phyloP scores from a whole-genome alignment of 2,329 filamentous ascomycete genomes.

The Ceratocystis ficicola region DNA sequence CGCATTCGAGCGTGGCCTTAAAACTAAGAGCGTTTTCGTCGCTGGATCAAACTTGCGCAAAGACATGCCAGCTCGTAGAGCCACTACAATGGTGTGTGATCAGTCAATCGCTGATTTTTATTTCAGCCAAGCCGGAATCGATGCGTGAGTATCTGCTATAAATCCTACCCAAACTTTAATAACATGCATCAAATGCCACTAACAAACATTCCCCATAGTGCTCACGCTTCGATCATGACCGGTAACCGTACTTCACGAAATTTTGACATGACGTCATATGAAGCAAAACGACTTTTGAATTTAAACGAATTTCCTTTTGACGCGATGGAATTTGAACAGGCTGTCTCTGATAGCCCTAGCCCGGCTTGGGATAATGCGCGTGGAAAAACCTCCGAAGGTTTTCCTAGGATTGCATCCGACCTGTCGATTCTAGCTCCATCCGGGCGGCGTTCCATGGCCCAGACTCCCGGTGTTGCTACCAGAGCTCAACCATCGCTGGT shows the following conservation, averaged over 20 bases:
- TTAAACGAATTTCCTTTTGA: conserved; percentile 29
- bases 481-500: conserved; percentile 26
- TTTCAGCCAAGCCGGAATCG: conserved; percentile 19
- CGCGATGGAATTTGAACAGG: conserved; percentile 28
- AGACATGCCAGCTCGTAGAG: conserved; percentile 8
- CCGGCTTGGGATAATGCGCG: conserved; percentile 25
- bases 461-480: conserved; percentile 41
- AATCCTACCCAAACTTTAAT: not conserved
- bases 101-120: conserved; percentile 18
- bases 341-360: conserved; percentile 31
- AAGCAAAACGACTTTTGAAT: conserved; percentile 35
- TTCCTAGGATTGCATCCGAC: conserved; percentile 37
- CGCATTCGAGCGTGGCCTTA: not conserved
- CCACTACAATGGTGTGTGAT: conserved; percentile 14
- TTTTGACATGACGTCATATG: conserved; percentile 36
- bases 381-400: conserved; percentile 21
- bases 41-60: not conserved
- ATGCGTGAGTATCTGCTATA: conserved; percentile 16
- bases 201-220: conserved; percentile 12
- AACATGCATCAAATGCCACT: not conserved
- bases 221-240: conserved; percentile 19
- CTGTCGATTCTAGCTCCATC: conserved; percentile 37
- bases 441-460: conserved; percentile 38
- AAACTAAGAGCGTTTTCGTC: conserved; percentile 18
- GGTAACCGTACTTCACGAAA: conserved; percentile 33